Percentiles rank a stretch among this genome's conserved stretches.
These are phyloP conservation scores for Nepenthes alata DNA, from an alignment of 179 eudicot genomes.

Conservation along the genomic window DNA sequence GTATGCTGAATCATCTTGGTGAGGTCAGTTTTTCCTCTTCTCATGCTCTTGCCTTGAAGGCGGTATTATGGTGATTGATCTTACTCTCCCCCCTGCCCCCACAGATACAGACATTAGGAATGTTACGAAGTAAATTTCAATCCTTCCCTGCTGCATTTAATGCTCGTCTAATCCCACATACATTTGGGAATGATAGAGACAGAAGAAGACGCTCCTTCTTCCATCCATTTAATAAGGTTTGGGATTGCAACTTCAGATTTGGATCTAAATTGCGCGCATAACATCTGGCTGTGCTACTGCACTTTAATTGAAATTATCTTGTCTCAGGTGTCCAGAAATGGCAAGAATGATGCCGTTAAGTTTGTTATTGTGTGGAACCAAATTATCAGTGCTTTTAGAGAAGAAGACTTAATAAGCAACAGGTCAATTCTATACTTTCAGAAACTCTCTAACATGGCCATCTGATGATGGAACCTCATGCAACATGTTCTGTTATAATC, in stretches of 20 bases:
- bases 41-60: conserved; percentile 3
- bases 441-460: background rate
- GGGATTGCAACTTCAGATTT: conserved; percentile 2
- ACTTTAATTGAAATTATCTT: conserved; percentile 11
- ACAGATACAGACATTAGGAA: conserved; percentile 87
- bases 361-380: conserved; percentile 84
- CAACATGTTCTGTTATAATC: conserved; percentile 15
- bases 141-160: conserved; percentile 68
- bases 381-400: conserved; percentile 74
- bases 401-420: conserved; percentile 92
- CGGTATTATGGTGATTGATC: conserved; percentile 10
- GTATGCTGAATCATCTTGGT: conserved; percentile 92
- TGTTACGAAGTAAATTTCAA: conserved; percentile 84
- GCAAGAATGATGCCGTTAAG: conserved; percentile 48
- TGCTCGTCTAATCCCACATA: conserved; percentile 52
- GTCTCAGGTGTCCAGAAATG: conserved; percentile 38
- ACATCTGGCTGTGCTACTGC: conserved; percentile 2
- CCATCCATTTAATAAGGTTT: conserved; percentile 45
- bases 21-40: conserved; percentile 42
- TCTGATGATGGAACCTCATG: conserved; percentile 3
- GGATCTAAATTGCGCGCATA: conserved; percentile 4
- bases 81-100: conserved; percentile 8
- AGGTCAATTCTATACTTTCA: conserved; percentile 28
- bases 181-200: conserved; percentile 23
- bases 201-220: conserved; percentile 4